These are phyloP conservation scores for Boletus sp. DNA, from an alignment of 768 basidiomycete species.

Conservation along the genomic window DNA sequence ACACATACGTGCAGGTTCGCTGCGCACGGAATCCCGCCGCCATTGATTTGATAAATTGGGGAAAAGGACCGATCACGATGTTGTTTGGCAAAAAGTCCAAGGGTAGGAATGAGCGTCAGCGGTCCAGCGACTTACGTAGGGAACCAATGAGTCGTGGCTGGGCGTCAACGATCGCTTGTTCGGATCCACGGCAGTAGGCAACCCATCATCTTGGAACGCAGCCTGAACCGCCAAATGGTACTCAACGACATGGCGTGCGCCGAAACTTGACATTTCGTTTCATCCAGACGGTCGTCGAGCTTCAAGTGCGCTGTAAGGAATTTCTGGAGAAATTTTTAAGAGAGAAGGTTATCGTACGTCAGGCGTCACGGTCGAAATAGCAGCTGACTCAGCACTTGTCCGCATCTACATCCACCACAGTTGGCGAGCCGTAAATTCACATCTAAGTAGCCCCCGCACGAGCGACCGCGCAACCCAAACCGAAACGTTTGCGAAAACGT, in stretches of 20 bases:
- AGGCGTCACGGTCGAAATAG: too few species aligned
- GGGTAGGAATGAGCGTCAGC: not conserved
- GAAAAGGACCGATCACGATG: not conserved
- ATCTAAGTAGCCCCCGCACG: too few species aligned
- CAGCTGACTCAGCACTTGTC: too few species aligned
- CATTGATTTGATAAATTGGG: not conserved
- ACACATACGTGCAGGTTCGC: not conserved
- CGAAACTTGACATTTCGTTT: not conserved
- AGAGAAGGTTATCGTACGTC: not conserved
- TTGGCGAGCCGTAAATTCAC: too few species aligned
- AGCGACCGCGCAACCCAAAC: too few species aligned
- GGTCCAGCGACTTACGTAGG: too few species aligned
- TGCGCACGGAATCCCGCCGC: not conserved
- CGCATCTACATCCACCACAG: too few species aligned
- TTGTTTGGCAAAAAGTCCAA: not conserved
- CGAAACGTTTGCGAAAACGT: too few species aligned
- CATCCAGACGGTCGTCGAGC: not conserved
- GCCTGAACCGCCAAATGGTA: not conserved
- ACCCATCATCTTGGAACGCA: not conserved
- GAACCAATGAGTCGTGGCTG: too few species aligned
- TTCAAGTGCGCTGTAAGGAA: too few species aligned
- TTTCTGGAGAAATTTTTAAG: too few species aligned
- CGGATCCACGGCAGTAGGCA: not conserved
- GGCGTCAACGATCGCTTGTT: not conserved
- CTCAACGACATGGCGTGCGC: too few species aligned